Evolutionary conservation across 2,329 filamentous ascomycete genomes (phyloP), one percentile per base, ranked within the genome.

Genomic region (Eutypella sp.): DNA sequence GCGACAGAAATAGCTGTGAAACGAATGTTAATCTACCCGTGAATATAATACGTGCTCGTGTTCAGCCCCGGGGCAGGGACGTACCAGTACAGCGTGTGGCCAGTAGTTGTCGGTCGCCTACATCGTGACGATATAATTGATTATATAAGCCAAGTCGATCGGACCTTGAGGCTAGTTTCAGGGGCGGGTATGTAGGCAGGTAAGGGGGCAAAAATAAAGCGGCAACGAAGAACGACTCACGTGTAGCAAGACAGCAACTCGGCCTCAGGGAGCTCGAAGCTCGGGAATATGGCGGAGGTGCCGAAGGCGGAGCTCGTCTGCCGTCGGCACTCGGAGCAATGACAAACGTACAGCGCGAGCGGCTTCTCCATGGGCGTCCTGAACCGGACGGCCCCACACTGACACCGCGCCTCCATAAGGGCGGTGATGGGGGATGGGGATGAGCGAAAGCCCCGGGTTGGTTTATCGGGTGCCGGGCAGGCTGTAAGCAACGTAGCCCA

Each of bases 301-400:
- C 83, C 84, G 63, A 84, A 87, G 1, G 84, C 81, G 7, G 81
- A 82, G 44, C 78, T 71, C 24, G 81, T 80, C 67, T 87, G 84
- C 47, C 77, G 73, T 40, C 79, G 76, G 63, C 84, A 88, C 59
- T 83, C 76, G 45, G 71, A 66, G 63, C 85, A 88, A 67, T 87
- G 85, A 66, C 84, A 88, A 59, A 87, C 80, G 63, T 84, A 87
- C 42, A 87, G 67, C n/a, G 76, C 76, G 37, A 85, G 65, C 1
- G 84, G 84, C 47, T 75, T 69, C 3, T 72, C 63, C 1, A 76
- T 65, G 1, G 84, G 81, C 24, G 82, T 85, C 50, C 70, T 76
- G 69, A 87, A 87, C 31, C 61, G 58, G 44, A 87, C 73, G 15
- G 74, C 66, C 43, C 81, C 79, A 68, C 85, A 89, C 62, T 86